phyloP scores from a whole-genome alignment of 768 basidiomycete genomes.

The Megacollybia marginata region DNA sequence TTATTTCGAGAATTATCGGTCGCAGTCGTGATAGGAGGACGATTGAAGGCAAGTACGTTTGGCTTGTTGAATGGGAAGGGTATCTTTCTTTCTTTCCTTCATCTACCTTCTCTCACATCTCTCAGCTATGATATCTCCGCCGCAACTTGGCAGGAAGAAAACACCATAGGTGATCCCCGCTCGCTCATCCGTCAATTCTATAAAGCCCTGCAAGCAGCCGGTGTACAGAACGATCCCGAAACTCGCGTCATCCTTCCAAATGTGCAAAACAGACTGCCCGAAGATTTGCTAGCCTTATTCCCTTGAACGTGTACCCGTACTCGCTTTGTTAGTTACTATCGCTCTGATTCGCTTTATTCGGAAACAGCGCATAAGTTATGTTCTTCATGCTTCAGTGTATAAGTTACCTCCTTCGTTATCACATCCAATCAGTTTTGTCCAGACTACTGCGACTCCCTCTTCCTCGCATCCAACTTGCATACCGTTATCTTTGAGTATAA shows the following conservation, averaged over 20 bases:
- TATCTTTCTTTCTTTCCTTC: not conserved
- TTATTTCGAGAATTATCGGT: not conserved
- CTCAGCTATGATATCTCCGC: not conserved
- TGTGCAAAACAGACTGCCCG: not conserved
- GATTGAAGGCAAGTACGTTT: not conserved
- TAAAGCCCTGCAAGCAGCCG: not conserved
- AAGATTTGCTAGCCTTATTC: not conserved
- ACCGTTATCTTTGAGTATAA: conserved; percentile 65
- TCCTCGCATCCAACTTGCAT: conserved; percentile 75
- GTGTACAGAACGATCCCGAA: not conserved
- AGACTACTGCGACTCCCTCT: conserved; percentile 55
- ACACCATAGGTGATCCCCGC: not conserved
- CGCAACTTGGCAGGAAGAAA: not conserved
- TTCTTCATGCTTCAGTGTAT: conserved; percentile 1
- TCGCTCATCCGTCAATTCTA: not conserved
- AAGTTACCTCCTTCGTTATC: conserved; percentile 3
- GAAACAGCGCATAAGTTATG: not conserved
- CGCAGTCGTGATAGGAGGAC: not conserved
- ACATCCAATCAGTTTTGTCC: conserved; percentile 56
- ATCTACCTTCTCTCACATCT: not conserved
- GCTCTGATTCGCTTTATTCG: too few species aligned
- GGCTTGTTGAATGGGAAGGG: not conserved
- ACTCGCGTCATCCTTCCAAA: not conserved
- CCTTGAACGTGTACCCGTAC: not conserved
- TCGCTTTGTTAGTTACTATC: not conserved